Evolutionary conservation across 164 flowering plant genomes (phyloP), one percentile per base, ranked within the genome.

Genomic region (Houttuynia cordata): DNA sequence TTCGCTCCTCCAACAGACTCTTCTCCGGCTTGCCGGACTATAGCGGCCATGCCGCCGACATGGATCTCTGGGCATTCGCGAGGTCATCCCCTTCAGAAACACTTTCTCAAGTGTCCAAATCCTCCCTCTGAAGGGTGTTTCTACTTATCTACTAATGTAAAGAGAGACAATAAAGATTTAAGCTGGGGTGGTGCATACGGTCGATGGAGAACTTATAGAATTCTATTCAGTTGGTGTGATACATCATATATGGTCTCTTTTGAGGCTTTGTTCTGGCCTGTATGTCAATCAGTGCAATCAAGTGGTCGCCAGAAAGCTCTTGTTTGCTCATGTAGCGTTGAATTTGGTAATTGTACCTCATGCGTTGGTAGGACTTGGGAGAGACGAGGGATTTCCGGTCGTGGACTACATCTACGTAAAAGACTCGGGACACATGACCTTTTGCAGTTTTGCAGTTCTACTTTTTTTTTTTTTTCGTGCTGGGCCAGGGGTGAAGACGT

Each of bases 21-120:
- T 63, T 34, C 69, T 13, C 47, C 37, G 73, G 58, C 61, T 42
- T 42, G 6, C 76, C 77, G 40, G 76, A 63, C 45, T 75, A 65
- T 47, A 73, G 62, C 49, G 71, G 49, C 72, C 64, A 66, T 63
- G 84, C 51, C 71, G 66, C 63, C 64, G 83, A 79, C 19, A 53
- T 59, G 24, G 84, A 83, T 70, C 70, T 80, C 0, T 86, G 91
- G 93, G 78, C 70, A 63, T 80, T 83, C 64, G 69, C 77, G 17
- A 60, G 80, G 25, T 69, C 82, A 4, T 75, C 84, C 0, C 74
- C 86, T 0, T 70, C 84, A 3, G 76, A 83, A 8, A 74, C 89
- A 64, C 50, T 69, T 58, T 68, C 64, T 64, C 40, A 56, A 53
- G 9, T 45, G 54, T 47, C 42, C 24, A 49, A 63, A 25, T 18